Base-by-base conservation (phyloP, 2,329 filamentous ascomycete species). In the Alternaria sp. region DNA sequence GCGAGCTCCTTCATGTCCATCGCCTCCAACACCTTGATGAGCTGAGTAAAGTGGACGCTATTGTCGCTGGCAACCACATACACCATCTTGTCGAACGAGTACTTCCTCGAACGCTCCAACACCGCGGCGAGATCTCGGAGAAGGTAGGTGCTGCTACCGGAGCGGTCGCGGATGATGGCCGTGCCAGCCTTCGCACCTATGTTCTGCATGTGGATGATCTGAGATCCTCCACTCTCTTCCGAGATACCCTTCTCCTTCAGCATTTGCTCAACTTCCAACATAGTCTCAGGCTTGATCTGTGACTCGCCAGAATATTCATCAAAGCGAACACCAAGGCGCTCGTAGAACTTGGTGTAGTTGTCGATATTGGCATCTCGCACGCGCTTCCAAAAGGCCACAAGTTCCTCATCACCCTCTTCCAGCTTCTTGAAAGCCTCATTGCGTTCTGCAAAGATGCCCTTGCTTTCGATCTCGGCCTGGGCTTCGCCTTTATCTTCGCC, bases 71-170 rank as follows among this genome's bases (percentile, higher is more conserved):
- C 90, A 28, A 93, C 88, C 10, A 93, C 91, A 73, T 93, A 93
- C 65, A 93, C 90, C 90, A 93, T 92, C 76, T 92, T 88, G 80
- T 93, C 90, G 71, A 92, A 93, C 11, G 88, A 77, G 80, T 81
- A 81, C 73, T 86, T 85, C 21, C 89, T 83, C 51, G 87, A 81
- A 59, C 91, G 87, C 73, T 89, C 86, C 57, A 93, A 81, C 26
- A 92, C 86, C 73, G 93, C 90, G 69, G 89, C 91, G 66, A 94
- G 90, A 78, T 95, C 91, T 68, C 91, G 88, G 54, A 92, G 92
- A 50, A 94, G 85, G 76, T 95, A 94, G 32, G 93, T 85, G 44
- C 90, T 91, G 12, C 90, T 93, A 59, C 91, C 91, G 67, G 92
- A 89, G 69, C 87, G 88, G 82, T 92, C 91, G 68, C 90, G 87